Evolutionary conservation across 1,284 basidiomycete genomes (phyloP).

Genomic region (Trichosporon sp.): DNA sequence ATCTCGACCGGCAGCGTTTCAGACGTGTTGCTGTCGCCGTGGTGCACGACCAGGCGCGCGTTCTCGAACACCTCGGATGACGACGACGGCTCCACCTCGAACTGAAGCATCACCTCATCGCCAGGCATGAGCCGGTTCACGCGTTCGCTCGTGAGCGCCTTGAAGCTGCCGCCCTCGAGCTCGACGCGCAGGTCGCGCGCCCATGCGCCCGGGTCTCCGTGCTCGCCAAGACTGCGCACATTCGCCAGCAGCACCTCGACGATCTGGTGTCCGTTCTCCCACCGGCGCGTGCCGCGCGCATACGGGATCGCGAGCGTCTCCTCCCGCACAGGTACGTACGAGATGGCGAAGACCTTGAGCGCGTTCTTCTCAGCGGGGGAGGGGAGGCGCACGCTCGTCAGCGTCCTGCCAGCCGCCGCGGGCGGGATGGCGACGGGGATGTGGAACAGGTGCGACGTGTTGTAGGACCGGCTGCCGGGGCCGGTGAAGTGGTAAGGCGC

Average conservation of each 20-base stretch:
- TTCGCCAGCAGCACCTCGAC: constrained; percentile 17
- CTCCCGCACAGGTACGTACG: constrained; percentile 1
- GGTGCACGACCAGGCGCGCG: not conserved
- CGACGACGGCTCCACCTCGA: constrained; percentile 10
- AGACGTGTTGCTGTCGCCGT: not conserved
- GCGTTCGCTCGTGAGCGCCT: not conserved
- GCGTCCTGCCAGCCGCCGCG: not conserved
- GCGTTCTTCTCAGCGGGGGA: constrained; percentile 7
- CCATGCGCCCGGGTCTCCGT: constrained; percentile 12
- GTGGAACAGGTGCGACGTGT: constrained; percentile 21
- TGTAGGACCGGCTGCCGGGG: constrained; percentile 5
- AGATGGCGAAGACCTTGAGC: constrained; percentile 21
- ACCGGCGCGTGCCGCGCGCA: constrained; percentile 16
- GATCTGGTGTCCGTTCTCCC: constrained; percentile 18
- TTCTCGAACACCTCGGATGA: not conserved
- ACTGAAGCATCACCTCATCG: constrained; percentile 18
- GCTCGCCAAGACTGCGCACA: not conserved
- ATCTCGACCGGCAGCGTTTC: not conserved
- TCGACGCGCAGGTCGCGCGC: not conserved
- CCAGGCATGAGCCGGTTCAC: constrained; percentile 22
- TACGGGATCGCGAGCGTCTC: not conserved
- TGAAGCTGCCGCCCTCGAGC: not conserved
- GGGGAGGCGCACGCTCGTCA: constrained; percentile 9
- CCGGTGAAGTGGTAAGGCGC: constrained; percentile 14
- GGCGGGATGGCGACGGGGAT: constrained; percentile 10